phyloP scores from a whole-genome alignment of 106 monocot genomes.

The Apostasia shenzhenica region DNA sequence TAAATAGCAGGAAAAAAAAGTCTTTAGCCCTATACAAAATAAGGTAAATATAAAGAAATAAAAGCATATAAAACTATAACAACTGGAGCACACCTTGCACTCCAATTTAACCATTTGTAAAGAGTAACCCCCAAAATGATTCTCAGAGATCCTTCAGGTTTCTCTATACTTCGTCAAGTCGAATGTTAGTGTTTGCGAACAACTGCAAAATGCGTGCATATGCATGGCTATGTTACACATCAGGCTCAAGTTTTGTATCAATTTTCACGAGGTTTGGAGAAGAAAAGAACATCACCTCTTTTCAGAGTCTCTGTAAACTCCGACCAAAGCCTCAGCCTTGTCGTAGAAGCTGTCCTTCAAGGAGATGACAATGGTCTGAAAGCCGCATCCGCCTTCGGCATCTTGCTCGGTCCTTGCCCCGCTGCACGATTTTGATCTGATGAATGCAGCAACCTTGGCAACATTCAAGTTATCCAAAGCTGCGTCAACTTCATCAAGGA shows the following conservation, averaged over 20 bases:
- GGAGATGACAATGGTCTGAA: slow-evolving; percentile 96
- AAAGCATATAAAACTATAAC: too few species aligned
- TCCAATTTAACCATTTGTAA: too few species aligned
- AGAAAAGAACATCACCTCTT: slow-evolving; percentile 34
- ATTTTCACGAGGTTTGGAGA: background rate
- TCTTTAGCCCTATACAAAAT: too few species aligned
- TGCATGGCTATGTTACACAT: background rate
- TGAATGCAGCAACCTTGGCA: slow-evolving; percentile 90
- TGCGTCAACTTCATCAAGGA: slow-evolving; percentile 97
- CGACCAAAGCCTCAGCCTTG: slow-evolving; percentile 94
- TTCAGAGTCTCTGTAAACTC: slow-evolving; percentile 88
- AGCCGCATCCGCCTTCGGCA: slow-evolving; percentile 47
- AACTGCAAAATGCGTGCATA: slow-evolving; percentile 44
- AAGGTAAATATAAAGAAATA: too few species aligned
- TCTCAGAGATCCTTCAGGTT: slow-evolving; percentile 13
- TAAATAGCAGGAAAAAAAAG: too few species aligned
- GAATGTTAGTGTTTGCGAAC: slow-evolving; percentile 88
- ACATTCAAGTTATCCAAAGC: slow-evolving; percentile 97
- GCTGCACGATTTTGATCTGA: slow-evolving; percentile 78
- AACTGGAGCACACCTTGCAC: too few species aligned
- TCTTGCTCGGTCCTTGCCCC: slow-evolving; percentile 32
- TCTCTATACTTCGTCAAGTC: slow-evolving; percentile 91
- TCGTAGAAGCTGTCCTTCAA: slow-evolving; percentile 98
- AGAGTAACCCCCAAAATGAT: too few species aligned
- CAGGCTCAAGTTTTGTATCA: background rate